A percentile compares a stretch with the other conserved stretches of the same genome.
phyloP scores from a whole-genome alignment of 257 asterid species.

The Solanum infundibuliforme region DNA sequence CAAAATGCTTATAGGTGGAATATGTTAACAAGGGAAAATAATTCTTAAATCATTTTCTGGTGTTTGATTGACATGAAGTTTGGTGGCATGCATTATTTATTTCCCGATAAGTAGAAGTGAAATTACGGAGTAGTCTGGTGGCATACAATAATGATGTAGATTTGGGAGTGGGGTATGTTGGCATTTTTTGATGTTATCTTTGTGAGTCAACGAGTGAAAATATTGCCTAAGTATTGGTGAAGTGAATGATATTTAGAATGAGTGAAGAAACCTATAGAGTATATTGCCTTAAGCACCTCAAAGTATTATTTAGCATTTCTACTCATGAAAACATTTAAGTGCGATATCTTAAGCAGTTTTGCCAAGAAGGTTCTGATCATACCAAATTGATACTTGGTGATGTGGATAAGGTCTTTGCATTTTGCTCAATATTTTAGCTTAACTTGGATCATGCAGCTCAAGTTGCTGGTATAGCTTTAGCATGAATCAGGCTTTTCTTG shows the following conservation, averaged over 20 bases:
- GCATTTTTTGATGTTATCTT: background rate
- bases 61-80: background rate
- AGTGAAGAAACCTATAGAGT: background rate
- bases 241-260: background rate
- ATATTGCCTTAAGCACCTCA: background rate
- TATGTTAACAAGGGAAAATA: background rate
- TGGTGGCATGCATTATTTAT: background rate
- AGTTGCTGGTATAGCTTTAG: background rate
- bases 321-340: background rate
- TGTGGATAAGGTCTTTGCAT: background rate
- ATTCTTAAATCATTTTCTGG: background rate
- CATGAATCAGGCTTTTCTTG: background rate
- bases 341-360: background rate
- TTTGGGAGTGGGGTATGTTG: background rate
- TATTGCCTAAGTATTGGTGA: background rate
- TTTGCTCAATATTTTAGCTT: background rate
- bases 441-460: background rate
- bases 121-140: background rate
- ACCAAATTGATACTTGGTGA: background rate
- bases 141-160: background rate
- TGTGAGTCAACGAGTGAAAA: background rate
- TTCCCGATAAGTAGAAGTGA: background rate
- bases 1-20: background rate
- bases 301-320: background rate
- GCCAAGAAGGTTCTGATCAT: background rate